phyloP scores from a whole-genome alignment of 2,329 filamentous ascomycete species.

The Graphiopsis chlorocephala region DNA sequence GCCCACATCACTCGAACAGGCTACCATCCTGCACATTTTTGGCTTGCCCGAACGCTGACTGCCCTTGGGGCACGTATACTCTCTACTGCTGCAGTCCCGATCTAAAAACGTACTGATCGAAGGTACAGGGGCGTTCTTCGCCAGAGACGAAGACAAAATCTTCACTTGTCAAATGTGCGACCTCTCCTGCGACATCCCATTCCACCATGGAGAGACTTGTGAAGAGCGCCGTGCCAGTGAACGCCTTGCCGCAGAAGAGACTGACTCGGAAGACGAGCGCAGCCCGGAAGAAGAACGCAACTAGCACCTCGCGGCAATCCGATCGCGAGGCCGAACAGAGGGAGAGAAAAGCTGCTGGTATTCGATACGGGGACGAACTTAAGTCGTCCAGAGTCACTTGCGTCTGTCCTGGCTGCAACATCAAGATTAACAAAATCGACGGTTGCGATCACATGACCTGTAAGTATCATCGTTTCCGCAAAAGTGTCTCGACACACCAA shows the following conservation, averaged over 20 bases:
- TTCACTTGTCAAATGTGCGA: conserved; percentile 25
- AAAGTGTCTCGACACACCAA: too few species aligned
- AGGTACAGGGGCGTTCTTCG: conserved; percentile 20
- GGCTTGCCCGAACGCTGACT: conserved; percentile 4
- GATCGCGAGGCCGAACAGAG: not conserved
- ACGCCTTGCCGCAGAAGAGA: not conserved
- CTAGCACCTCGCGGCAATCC: too few species aligned
- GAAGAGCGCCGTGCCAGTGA: conserved; percentile 15
- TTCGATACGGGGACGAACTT: conserved; percentile 4
- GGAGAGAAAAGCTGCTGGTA: not conserved
- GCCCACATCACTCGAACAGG: conserved; percentile 1
- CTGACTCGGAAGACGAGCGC: not conserved
- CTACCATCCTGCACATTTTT: not conserved
- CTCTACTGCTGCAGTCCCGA: not conserved
- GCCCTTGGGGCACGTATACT: not conserved
- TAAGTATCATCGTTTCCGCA: conserved; percentile 9
- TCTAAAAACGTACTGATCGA: not conserved
- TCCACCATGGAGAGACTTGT: conserved; percentile 26
- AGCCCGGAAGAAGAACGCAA: too few species aligned
- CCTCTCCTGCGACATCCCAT: conserved; percentile 21
- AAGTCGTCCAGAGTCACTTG: conserved; percentile 18
- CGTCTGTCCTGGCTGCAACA: conserved; percentile 21
- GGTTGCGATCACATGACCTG: conserved; percentile 30
- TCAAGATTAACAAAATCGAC: conserved; percentile 24
- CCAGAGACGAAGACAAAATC: conserved; percentile 23